These are phyloP conservation scores for Amanita rimosa DNA, from an alignment of 768 basidiomycete genomes.

Conservation along the genomic window DNA sequence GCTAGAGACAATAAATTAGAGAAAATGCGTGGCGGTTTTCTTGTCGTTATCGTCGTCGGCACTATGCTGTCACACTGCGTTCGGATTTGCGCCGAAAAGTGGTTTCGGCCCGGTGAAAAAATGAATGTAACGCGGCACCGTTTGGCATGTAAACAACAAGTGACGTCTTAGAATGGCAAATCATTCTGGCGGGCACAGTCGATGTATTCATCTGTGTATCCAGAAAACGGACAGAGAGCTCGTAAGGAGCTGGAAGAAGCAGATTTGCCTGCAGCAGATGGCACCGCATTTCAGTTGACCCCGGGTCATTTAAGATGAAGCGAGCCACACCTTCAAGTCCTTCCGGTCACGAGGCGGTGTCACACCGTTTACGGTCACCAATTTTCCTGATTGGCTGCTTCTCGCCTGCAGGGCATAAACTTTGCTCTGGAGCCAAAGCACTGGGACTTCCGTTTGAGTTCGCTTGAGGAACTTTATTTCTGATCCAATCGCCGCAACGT, in stretches of 20 bases:
- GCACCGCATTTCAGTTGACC: not conserved
- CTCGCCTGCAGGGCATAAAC: too few species aligned
- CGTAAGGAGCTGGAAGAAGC: not conserved
- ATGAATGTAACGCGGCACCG: conserved; percentile 23
- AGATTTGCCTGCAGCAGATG: not conserved
- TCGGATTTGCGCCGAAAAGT: conserved; percentile 56
- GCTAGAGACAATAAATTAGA: conserved; percentile 25
- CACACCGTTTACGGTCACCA: conserved; percentile 1
- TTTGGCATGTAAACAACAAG: conserved; percentile 28
- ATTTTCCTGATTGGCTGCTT: conserved; percentile 4
- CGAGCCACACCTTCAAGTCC: not conserved
- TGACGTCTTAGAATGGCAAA: conserved; percentile 9
- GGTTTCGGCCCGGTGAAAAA: conserved; percentile 40
- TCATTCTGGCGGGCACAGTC: conserved; percentile 6
- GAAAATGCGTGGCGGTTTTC: conserved; percentile 15
- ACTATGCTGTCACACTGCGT: conserved; percentile 33
- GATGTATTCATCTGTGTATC: not conserved
- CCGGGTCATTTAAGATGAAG: conserved; percentile 3
- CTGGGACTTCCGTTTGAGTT: too few species aligned
- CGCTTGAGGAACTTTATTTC: too few species aligned
- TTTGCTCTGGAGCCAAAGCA: too few species aligned
- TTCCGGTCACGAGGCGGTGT: conserved; percentile 5
- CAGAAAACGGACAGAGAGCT: not conserved
- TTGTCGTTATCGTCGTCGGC: conserved; percentile 45
- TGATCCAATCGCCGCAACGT: not conserved